Base-by-base conservation (phyloP, 73 alveolate species). In the Tetrahymena thermophila region DNA sequence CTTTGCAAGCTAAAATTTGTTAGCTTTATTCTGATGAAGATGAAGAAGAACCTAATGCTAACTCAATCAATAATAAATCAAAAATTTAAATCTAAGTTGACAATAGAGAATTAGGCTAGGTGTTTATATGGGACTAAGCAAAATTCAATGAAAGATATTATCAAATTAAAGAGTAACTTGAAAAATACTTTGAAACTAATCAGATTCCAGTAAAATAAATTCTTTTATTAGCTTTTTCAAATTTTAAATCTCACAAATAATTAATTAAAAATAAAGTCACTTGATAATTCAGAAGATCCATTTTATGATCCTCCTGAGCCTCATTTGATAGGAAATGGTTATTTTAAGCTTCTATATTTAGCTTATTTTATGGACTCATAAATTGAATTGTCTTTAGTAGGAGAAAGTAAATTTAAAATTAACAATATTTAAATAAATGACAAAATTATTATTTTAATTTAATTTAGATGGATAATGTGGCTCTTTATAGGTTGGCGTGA, bases 311-410 rank as follows among this genome's bases (percentile, higher is more conserved):
- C 98, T 34, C 97, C 98, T 23, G 98, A 97, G 93, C 99, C 98
- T 89, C 97, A 97, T 56, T 96, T 98, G 23, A 96, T 98, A 56
- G 99, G 99, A 16, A 93, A 96, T 56, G 99, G 98, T 34, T 98
- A 97, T 94, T 98, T 96, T 95, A 98, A 97, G 96, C 96, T 98
- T 44, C 98, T 98, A 55, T 98, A 99, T 35, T 96, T 98, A 15
- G 99, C 99, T 44, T 98, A 97, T 94, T 96, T 98, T 42, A 98
- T 98, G 98, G 98, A 98, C 93, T 98, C 98, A 94, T 98, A 98
- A 13, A 94, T 98, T 35, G 96, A 96, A 37, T 94, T 98, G 15
- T 94, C 99, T 13, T 93, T 98, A n/a, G 98, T 98, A 44, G 99
- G 99, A 56, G 96, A 96, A 71, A 71, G 89, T 71, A 71, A 28